Conservation (phyloP, 2,329 filamentous ascomycete genomes). For the Aureobasidium zeae region DNA sequence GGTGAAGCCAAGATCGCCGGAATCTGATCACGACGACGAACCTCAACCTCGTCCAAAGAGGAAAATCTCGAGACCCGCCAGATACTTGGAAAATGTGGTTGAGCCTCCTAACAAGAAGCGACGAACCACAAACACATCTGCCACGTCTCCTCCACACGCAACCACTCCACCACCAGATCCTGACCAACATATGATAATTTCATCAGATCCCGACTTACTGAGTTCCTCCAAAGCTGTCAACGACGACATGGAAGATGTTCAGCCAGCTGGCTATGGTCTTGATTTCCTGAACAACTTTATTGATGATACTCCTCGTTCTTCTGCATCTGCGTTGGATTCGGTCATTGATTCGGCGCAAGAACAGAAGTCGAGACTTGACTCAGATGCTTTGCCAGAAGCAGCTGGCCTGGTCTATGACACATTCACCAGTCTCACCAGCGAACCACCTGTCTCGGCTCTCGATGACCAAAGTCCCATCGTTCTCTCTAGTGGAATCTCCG, state of each 20-base stretch:
- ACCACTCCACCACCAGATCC: constrained; percentile 12
- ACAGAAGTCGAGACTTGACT: background rate
- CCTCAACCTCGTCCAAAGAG: constrained; percentile 12
- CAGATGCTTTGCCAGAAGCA: background rate
- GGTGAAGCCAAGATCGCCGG: constrained; percentile 13
- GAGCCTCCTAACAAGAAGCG: constrained; percentile 9
- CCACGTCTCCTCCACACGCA: constrained; percentile 16
- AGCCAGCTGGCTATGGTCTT: constrained; percentile 21
- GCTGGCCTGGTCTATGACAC: background rate
- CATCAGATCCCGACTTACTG: background rate
- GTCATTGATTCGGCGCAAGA: background rate
- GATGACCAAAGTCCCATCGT: background rate
- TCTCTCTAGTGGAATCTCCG: background rate
- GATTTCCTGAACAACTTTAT: constrained; percentile 29
- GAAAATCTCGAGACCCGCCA: constrained; percentile 9
- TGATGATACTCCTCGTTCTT: constrained; percentile 17
- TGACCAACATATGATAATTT: constrained; percentile 7
- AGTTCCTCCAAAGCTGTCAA: background rate
- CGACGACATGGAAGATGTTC: constrained; percentile 14
- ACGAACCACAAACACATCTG: background rate
- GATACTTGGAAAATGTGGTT: constrained; percentile 8
- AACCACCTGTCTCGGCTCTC: background rate
- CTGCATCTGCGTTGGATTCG: constrained; percentile 1
- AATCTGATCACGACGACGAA: background rate
- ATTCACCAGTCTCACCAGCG: constrained; percentile 1